These are phyloP conservation scores for Pseudozyma sp. DNA, from an alignment of 1,284 basidiomycete species.

Conservation along the genomic window DNA sequence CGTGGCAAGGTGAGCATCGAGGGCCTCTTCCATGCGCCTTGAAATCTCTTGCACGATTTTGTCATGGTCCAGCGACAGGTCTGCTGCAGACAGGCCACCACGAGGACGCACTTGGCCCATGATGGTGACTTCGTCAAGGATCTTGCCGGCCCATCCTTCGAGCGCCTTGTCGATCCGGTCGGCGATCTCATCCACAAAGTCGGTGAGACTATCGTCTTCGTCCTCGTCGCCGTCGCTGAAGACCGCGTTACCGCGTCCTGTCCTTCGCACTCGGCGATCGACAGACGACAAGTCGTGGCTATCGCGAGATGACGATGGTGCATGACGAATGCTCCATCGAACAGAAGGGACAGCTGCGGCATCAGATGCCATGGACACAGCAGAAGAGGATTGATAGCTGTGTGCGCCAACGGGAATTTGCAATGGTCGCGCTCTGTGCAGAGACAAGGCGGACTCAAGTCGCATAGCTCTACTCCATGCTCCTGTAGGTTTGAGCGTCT, in stretches of 20 bases:
- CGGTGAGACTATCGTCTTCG: constrained; percentile 45
- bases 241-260: background rate
- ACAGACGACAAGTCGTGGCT: constrained; percentile 25
- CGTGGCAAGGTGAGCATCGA: constrained; percentile 25
- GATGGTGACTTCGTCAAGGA: constrained; percentile 63
- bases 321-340: constrained; percentile 16
- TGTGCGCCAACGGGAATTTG: constrained; percentile 24
- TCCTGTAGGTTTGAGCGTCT: constrained; percentile 13
- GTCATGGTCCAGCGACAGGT: constrained; percentile 22
- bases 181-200: constrained; percentile 62
- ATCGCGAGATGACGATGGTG: background rate
- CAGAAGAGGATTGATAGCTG: constrained; percentile 23
- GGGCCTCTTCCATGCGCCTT: constrained; percentile 25
- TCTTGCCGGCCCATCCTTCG: constrained; percentile 64
- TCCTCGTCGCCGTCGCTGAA: constrained; percentile 1
- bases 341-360: constrained; percentile 5
- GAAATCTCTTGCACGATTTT: constrained; percentile 32
- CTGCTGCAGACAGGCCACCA: background rate
- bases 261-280: constrained; percentile 18
- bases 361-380: constrained; percentile 17
- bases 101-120: constrained; percentile 57
- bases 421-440: constrained; percentile 19
- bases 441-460: constrained; percentile 9
- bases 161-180: constrained; percentile 55
- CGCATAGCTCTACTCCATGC: background rate